Conservation (phyloP, 768 basidiomycete species). For the Crassisporium funariophilum region DNA sequence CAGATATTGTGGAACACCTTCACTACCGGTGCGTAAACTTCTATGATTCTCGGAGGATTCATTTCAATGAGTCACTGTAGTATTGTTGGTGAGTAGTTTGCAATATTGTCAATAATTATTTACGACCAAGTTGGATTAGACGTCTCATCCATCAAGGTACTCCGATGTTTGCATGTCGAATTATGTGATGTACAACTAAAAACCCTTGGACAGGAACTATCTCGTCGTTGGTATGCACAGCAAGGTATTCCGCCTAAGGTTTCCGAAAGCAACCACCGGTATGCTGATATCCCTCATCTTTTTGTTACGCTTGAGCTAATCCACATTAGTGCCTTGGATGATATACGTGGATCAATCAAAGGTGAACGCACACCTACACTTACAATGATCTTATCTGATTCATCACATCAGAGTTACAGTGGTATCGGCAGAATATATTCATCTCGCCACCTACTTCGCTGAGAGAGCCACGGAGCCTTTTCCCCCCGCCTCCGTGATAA, state of each 20-base stretch:
- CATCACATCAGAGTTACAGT: constrained; percentile 63
- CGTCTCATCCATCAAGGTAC: constrained; percentile 81
- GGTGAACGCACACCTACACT: constrained; percentile 41
- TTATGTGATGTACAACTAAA: neutral
- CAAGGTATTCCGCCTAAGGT: constrained; percentile 31
- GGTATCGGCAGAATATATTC: constrained; percentile 81
- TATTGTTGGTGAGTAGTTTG: constrained; percentile 62
- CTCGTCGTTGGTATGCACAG: constrained; percentile 69
- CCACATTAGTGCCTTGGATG: constrained; percentile 70
- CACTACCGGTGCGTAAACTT: constrained; percentile 66
- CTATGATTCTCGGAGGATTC: neutral
- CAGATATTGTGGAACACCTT: constrained; percentile 73
- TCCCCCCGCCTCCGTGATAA: neutral
- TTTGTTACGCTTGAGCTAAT: neutral
- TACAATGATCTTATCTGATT: neutral
- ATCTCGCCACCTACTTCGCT: constrained; percentile 20
- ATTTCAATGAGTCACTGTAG: constrained; percentile 33
- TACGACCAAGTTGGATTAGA: constrained; percentile 44
- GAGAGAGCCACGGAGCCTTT: constrained; percentile 1
- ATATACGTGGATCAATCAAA: constrained; percentile 75
- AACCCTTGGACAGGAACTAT: constrained; percentile 57
- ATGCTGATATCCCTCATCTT: constrained; percentile 2
- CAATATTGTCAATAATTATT: neutral
- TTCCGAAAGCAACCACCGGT: constrained; percentile 61
- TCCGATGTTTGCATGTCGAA: neutral